These are phyloP conservation scores for Ophiocordyceps unilateralis DNA, from an alignment of 2,329 filamentous ascomycete species.

Conservation along the genomic window DNA sequence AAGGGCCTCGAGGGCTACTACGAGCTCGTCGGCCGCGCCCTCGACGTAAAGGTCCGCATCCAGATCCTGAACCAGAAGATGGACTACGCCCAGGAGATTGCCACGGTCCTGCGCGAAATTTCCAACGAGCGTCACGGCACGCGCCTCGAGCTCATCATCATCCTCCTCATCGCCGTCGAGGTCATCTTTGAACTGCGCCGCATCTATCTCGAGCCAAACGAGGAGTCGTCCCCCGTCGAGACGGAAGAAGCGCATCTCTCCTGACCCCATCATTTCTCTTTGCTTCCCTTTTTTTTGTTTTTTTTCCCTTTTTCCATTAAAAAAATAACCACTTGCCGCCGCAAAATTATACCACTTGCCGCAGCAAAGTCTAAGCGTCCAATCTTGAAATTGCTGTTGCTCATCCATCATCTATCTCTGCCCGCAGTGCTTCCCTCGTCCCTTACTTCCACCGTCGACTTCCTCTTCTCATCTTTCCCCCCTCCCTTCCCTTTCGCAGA, in stretches of 20 bases:
- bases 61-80: slow-evolving; percentile 90
- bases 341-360: too few relatives aligned
- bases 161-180: slow-evolving; percentile 81
- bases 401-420: too few relatives aligned
- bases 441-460: too few relatives aligned
- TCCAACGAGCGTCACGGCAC: slow-evolving; percentile 81
- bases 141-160: slow-evolving; percentile 88
- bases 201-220: slow-evolving; percentile 22
- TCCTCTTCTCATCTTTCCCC: too few relatives aligned
- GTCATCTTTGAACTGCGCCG: slow-evolving; percentile 72
- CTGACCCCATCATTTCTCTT: too few relatives aligned
- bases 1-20: slow-evolving; percentile 85
- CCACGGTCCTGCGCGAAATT: slow-evolving; percentile 71
- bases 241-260: neutral
- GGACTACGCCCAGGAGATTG: slow-evolving; percentile 94
- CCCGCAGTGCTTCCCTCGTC: too few relatives aligned
- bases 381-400: too few relatives aligned
- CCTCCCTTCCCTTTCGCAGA: neutral
- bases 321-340: too few relatives aligned
- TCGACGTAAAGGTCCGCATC: slow-evolving; percentile 86
- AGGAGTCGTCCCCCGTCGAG: too few relatives aligned
- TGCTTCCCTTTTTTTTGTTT: neutral
- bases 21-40: slow-evolving; percentile 73
- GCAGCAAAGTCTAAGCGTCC: too few relatives aligned
- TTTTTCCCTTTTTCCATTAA: neutral